These are phyloP conservation scores for Eutrema heterophyllum DNA, from an alignment of 345 rosid genomes.

Conservation along the genomic window DNA sequence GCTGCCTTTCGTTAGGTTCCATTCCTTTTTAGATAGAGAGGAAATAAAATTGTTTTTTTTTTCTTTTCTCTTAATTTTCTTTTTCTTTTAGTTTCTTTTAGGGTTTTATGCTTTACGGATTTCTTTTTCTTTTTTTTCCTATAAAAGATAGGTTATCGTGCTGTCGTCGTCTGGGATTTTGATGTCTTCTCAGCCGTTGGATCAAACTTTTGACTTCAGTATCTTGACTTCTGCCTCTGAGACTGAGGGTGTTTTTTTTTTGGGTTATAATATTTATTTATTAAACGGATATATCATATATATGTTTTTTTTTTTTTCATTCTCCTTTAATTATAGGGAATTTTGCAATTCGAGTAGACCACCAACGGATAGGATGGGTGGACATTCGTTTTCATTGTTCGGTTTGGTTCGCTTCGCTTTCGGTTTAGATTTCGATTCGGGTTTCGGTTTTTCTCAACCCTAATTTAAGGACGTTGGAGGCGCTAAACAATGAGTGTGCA, in stretches of 20 bases:
- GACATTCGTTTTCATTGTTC: not conserved
- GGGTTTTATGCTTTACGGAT: conserved; percentile 22
- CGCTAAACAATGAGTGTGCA: not conserved
- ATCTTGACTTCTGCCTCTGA: not conserved
- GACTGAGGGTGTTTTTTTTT: not conserved
- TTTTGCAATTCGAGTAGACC: not conserved
- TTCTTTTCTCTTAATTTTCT: conserved; percentile 6
- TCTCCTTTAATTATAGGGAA: too few species aligned
- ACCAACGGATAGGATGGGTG: too few species aligned
- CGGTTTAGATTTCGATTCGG: not conserved
- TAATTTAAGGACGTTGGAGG: not conserved
- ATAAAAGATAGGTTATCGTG: not conserved
- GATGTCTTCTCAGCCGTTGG: conserved; percentile 20
- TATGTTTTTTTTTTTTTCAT: not conserved
- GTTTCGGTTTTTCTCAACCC: not conserved
- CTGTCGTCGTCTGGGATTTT: conserved; percentile 19
- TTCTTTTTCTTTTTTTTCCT: not conserved
- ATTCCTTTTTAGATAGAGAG: conserved; percentile 40
- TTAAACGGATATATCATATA: not conserved
- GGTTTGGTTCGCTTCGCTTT: not conserved
- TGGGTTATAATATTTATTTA: not conserved
- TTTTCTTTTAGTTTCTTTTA: conserved; percentile 21
- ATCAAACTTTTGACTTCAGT: conserved; percentile 6
- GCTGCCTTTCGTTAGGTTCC: conserved; percentile 63
- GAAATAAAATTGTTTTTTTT: conserved; percentile 21